Base-by-base conservation (phyloP, 768 basidiomycete species). In the Neoboletus brunneissimus region DNA sequence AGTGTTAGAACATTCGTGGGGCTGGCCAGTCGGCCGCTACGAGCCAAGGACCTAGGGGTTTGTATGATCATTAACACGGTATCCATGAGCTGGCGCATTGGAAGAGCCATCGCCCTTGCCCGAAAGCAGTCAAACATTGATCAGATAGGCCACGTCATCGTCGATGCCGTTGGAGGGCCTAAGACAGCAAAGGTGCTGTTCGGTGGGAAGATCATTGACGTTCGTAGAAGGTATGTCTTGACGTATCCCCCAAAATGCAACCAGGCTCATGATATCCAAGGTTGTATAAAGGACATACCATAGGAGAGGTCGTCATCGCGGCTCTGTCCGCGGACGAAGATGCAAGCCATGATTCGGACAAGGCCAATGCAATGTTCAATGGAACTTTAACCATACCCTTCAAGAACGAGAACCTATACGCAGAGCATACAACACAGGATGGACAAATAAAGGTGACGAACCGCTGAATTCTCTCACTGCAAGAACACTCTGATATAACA, bases 81-180 rank as follows among this genome's bases (percentile, higher is more conserved):
- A 12, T 86, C 83, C 22, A 75, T 83, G 65, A 79, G 81, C 10
- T 87, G 86, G 86, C 72, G 81, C 45, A 77, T 87, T 22, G 86
- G 86, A 10, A 74, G 82, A 31, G 83, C 84, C 0, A 77, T 86
- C 16, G 77, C 79, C 7, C 74, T 79, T 4, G 79, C 80, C 54
- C 74, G 81, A 45, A 78, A 78, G 67, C 72, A 70, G 47, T 81
- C 76, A 48, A 71, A 75, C 53, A 67, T 81, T 43, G 73, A 73
- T 53, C 64, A 64, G 47, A 71, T 76, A 7, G 74, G 73, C 1
- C 62, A 65, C 13, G 67, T 70, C 45, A 56, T 75, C 50, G 72
- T 75, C 29, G 67, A 70, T n/a, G 63, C 74, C 11, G 73, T 76
- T 18, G 74, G 74, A 0, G 75, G 75, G 0, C 0, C 54, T 23